Evolutionary conservation across 306 rosid genomes (phyloP).

Genomic region (Albizia julibrissin): DNA sequence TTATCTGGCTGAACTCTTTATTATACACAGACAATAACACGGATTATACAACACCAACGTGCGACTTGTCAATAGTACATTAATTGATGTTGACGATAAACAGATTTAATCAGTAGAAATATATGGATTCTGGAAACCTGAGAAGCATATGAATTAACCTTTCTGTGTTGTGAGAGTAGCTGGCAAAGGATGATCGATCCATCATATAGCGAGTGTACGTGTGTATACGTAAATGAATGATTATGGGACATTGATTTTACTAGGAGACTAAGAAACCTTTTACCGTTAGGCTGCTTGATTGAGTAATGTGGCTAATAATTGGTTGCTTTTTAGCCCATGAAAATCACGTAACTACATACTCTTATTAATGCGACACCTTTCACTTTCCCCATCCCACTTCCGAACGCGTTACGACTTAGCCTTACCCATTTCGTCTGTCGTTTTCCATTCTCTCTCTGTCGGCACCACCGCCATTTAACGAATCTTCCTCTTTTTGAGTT

Average conservation of each 20-base stretch:
- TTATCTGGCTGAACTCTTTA: neutral
- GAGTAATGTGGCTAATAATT: slow-evolving; percentile 23
- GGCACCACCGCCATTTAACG: slow-evolving; percentile 30
- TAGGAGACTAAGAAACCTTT: neutral
- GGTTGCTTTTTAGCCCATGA: slow-evolving; percentile 26
- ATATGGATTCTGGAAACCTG: neutral
- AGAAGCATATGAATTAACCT: no score
- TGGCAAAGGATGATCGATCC: neutral
- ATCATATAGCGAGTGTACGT: no score
- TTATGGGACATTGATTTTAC: neutral
- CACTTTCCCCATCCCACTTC: slow-evolving; percentile 16
- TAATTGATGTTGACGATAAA: neutral
- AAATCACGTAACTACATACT: slow-evolving; percentile 6
- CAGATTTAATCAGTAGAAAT: neutral
- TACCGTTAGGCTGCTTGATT: neutral
- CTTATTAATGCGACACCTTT: neutral
- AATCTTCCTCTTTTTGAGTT: neutral
- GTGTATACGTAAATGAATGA: neutral
- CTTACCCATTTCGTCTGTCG: slow-evolving; percentile 30
- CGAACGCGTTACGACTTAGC: slow-evolving; percentile 22
- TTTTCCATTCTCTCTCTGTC: slow-evolving; percentile 43
- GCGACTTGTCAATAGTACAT: neutral
- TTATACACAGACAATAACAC: neutral
- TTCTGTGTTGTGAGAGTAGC: neutral
- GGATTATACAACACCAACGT: neutral